Evolutionary conservation across 805 yeast species (phyloP).

Genomic region (Candida bentonensis): DNA sequence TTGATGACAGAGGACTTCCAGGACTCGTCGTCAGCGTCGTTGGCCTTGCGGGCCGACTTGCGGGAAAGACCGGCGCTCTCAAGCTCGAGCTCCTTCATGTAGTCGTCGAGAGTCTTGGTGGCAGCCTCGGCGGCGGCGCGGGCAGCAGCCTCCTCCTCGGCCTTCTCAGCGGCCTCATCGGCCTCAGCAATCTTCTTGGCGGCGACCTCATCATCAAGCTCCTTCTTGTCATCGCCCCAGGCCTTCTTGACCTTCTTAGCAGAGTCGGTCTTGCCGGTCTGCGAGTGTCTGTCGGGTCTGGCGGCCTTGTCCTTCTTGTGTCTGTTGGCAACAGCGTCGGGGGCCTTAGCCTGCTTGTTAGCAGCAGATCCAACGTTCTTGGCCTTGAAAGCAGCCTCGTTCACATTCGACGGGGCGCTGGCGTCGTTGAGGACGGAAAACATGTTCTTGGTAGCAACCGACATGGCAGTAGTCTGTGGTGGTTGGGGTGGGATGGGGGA

Average conservation of each 20-base stretch:
- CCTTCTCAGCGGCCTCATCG: slow-evolving; percentile 24
- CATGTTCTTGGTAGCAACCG: background rate
- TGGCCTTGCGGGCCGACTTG: slow-evolving; percentile 26
- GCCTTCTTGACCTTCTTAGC: slow-evolving; percentile 72
- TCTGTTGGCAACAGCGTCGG: slow-evolving; percentile 39
- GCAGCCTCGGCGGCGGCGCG: slow-evolving; percentile 34
- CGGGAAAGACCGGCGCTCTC: slow-evolving; percentile 13
- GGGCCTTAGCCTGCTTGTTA: slow-evolving; percentile 33
- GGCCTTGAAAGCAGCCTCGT: slow-evolving; percentile 75
- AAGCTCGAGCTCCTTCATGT: slow-evolving; percentile 46
- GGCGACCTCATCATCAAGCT: slow-evolving; percentile 47
- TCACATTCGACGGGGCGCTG: slow-evolving; percentile 36
- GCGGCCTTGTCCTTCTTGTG: slow-evolving; percentile 43
- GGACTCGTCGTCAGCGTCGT: slow-evolving; percentile 37
- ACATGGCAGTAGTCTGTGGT: background rate
- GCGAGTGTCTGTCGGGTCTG: slow-evolving; percentile 69
- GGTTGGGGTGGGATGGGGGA: background rate
- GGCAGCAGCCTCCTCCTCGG: slow-evolving; percentile 27
- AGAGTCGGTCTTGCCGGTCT: slow-evolving; percentile 72
- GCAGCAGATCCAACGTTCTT: slow-evolving; percentile 55
- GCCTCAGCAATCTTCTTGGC: slow-evolving; percentile 29
- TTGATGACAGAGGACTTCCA: slow-evolving; percentile 43
- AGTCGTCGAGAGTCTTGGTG: slow-evolving; percentile 70
- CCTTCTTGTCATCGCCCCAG: slow-evolving; percentile 74
- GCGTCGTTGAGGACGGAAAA: background rate